phyloP scores from a whole-genome alignment of 352 stramenopile species.

The Phytophthora crassamura region DNA sequence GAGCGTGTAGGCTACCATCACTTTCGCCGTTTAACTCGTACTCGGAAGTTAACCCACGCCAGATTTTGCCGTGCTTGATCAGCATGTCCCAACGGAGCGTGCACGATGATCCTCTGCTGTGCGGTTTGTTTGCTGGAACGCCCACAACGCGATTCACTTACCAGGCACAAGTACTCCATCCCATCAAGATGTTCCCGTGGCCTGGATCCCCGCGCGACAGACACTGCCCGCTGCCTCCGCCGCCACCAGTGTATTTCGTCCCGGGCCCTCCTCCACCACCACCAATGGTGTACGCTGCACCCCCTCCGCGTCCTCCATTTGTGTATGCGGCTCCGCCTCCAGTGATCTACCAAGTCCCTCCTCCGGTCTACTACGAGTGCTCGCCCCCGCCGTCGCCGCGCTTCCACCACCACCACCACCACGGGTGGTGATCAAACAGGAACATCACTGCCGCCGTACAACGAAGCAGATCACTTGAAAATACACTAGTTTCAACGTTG shows the following conservation, averaged over 20 bases:
- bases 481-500: slow-evolving; percentile 1
- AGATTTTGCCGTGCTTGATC: not conserved
- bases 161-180: slow-evolving; percentile 3
- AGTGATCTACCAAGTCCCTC: slow-evolving; percentile 15
- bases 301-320: not conserved
- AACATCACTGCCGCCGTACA: not conserved
- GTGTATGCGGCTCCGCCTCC: slow-evolving; percentile 6
- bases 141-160: slow-evolving; percentile 12
- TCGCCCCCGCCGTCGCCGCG: slow-evolving; percentile 8
- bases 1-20: too few relatives aligned
- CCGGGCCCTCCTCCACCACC: slow-evolving; percentile 1
- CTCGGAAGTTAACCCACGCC: slow-evolving; percentile 4
- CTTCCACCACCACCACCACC: slow-evolving; percentile 18
- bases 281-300: slow-evolving; percentile 5
- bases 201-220: slow-evolving; percentile 14
- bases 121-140: not conserved
- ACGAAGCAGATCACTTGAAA: not conserved
- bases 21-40: not conserved
- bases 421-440: slow-evolving; percentile 16
- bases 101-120: slow-evolving; percentile 5
- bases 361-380: slow-evolving; percentile 23
- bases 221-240: slow-evolving; percentile 7
- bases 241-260: not conserved
- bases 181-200: not conserved
- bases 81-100: slow-evolving; percentile 5